Evolutionary conservation across 2,329 filamentous ascomycete species (phyloP).

Genomic region (Fusarium mangiferae): DNA sequence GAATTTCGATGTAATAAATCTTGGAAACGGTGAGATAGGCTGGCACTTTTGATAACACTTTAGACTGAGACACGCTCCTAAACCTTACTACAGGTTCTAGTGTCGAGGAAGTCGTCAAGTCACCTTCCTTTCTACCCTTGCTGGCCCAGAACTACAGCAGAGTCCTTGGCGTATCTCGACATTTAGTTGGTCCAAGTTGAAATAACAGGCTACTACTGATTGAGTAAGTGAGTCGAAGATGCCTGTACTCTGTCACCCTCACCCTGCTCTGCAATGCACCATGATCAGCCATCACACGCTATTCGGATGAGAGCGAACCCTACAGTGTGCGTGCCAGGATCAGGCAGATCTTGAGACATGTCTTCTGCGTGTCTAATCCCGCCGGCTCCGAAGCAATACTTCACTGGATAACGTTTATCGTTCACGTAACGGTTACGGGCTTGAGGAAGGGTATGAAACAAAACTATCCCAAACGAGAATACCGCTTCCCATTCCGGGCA

Average conservation of each 20-base stretch:
- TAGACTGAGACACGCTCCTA: not conserved
- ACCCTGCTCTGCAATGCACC: slow-evolving; percentile 24
- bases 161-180: slow-evolving; percentile 3
- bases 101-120: not conserved
- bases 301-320: slow-evolving; percentile 13
- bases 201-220: slow-evolving; percentile 17
- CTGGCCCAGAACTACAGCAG: not conserved
- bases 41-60: not conserved
- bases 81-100: not conserved
- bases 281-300: slow-evolving; percentile 19
- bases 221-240: not conserved
- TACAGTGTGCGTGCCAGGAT: not conserved
- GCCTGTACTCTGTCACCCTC: not conserved
- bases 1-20: not conserved
- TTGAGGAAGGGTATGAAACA: slow-evolving; percentile 25
- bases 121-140: not conserved
- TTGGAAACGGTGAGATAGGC: not conserved
- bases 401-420: not conserved
- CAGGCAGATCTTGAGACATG: slow-evolving; percentile 19
- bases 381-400: slow-evolving; percentile 15
- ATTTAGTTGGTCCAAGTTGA: not conserved
- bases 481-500: slow-evolving; percentile 5
- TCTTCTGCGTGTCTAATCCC: not conserved
- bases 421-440: slow-evolving; percentile 10
- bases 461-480: slow-evolving; percentile 10